These are phyloP conservation scores for Xylaria intraflava DNA, from an alignment of 495 filamentous ascomycete species.

Conservation along the genomic window DNA sequence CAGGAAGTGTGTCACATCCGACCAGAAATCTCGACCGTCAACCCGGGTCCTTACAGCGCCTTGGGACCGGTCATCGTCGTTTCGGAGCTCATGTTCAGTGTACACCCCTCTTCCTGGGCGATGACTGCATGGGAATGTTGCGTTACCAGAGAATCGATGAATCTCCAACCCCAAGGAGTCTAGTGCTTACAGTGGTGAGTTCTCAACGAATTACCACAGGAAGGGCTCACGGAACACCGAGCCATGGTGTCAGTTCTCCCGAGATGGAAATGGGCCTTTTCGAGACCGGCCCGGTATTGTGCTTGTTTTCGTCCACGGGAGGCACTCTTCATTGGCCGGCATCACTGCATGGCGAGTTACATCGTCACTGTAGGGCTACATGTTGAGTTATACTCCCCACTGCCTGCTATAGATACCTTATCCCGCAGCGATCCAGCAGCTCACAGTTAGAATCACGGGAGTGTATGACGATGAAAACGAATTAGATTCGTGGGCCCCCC, in stretches of 20 bases:
- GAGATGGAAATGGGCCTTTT: background rate
- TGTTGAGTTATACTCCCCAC: background rate
- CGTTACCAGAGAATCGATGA: conserved; percentile 1
- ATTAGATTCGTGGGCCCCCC: conserved; percentile 1
- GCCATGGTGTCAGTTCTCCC: background rate
- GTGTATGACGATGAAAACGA: background rate
- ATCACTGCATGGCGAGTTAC: background rate
- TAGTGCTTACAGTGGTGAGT: conserved; percentile 13
- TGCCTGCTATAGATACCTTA: background rate
- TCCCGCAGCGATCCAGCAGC: background rate
- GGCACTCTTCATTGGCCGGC: too few species aligned
- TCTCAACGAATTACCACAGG: conserved; percentile 3
- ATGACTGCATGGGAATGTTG: conserved; percentile 1
- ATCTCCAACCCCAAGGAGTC: conserved; percentile 6
- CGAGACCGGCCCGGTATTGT: conserved; percentile 2
- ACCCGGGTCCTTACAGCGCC: background rate
- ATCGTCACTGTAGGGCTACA: conserved; percentile 11
- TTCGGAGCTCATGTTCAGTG: background rate
- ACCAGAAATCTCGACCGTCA: background rate
- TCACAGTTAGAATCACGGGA: background rate
- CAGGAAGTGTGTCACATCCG: background rate
- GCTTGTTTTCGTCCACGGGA: conserved; percentile 1
- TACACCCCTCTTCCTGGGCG: background rate
- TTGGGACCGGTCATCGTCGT: background rate
- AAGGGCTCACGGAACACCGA: conserved; percentile 6